Base-by-base conservation (phyloP, 257 asterid genomes). In the Nicotiana knightiana region DNA sequence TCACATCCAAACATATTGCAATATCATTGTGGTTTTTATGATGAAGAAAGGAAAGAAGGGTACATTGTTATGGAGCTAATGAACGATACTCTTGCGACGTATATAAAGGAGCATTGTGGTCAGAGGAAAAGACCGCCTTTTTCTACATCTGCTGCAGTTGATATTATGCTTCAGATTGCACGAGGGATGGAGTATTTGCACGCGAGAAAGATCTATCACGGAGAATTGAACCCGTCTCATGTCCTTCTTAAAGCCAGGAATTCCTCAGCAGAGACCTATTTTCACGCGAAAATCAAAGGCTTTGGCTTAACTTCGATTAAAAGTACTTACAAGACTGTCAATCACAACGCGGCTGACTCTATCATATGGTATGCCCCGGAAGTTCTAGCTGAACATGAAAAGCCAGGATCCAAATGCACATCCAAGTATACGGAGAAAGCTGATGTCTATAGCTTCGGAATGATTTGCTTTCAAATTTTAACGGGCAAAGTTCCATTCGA, bases 351-450 rank as follows among this genome's bases (percentile, higher is more conserved):
- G 3, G 84, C 43, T 9, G 91, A 93, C 82, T 93, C 87, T 2
- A 91, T 91, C 54, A 91, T 95, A 48, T 95, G 98, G 98, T 82
- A 86, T 83, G 98, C 98, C 18, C 98, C 98, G 0, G 98, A 95
- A 85, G 92, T 92, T 43, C 82, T 94, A 0, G 90, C 93, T n/a
- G 97, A 91, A 66, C 85, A 87, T 82, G 94, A 91, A 81, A 89
- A 88, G 76, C 43, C 78, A 0, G 88, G 82, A 4, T 80, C 84
- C 54, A 90, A 86, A 71, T 28, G 84, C 78, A 76, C 16, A 0
- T n/a, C 80, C 6, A 87, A 73, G 58, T 87, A 88, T 81, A 82
- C 91, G 0, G 98, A 95, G 82, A 92, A 95, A 77, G 96, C 94
- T 24, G 98, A 95, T 76, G 93, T 93, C 0, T 95, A 93, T 77